These are phyloP conservation scores for Murraya koenigii DNA, from an alignment of 345 rosid species.

Conservation along the genomic window DNA sequence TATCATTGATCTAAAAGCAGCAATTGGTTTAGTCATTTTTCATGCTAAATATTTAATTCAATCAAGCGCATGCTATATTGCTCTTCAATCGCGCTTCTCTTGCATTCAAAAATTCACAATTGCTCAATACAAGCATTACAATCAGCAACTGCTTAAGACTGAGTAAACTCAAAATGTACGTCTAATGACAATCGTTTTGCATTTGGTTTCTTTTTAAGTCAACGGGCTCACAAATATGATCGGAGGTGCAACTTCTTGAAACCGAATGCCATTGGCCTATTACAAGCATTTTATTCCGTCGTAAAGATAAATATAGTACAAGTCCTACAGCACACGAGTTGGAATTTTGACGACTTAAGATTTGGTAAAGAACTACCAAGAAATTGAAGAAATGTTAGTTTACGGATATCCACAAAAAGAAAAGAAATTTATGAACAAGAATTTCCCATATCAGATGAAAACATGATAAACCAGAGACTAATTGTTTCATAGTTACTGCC, in stretches of 20 bases:
- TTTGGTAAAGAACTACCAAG: neutral
- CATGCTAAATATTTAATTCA: no score
- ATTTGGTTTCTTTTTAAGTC: neutral
- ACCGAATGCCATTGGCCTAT: neutral
- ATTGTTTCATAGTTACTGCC: slow-evolving; percentile 2
- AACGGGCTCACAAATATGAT: neutral
- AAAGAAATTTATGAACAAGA: neutral
- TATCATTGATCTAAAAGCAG: no score
- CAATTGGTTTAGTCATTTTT: no score
- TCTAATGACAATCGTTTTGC: neutral
- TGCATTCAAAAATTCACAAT: no score
- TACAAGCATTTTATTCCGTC: neutral
- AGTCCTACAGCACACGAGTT: no score
- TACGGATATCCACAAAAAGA: neutral
- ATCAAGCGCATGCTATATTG: no score
- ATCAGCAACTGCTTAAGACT: neutral
- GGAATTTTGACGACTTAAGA: neutral
- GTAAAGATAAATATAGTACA: no score
- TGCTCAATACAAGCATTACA: no score
- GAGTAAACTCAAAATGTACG: neutral
- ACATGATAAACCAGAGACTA: neutral
- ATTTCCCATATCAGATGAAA: neutral
- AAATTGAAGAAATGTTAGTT: neutral
- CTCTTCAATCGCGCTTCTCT: no score
- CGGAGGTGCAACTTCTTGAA: neutral